Conservation (phyloP, 768 basidiomycete genomes). For the Leccinum subgranulosum region DNA sequence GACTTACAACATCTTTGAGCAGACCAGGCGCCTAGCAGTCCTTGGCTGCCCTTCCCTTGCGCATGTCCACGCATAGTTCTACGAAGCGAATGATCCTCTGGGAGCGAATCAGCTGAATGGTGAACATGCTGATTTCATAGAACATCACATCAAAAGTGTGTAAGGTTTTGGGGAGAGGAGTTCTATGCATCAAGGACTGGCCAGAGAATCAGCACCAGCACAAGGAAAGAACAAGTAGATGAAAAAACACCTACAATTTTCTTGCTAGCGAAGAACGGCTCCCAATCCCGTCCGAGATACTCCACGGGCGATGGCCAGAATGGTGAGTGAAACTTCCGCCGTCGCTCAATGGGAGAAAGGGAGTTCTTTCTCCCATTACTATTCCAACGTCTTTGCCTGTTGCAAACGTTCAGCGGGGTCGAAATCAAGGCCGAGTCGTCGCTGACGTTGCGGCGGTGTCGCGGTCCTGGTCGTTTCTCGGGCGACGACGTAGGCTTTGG, state of each 20-base stretch:
- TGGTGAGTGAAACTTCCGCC: conserved; percentile 55
- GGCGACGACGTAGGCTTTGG: conserved; percentile 15
- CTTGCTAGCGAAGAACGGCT: conserved; percentile 57
- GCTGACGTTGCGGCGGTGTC: too few species aligned
- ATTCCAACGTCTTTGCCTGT: conserved; percentile 39
- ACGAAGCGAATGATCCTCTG: too few species aligned
- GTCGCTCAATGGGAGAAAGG: conserved; percentile 76
- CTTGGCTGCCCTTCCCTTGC: too few species aligned
- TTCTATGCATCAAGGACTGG: too few species aligned
- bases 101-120: too few species aligned
- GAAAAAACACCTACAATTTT: conserved; percentile 51
- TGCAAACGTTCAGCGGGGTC: conserved; percentile 45
- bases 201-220: not conserved
- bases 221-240: not conserved
- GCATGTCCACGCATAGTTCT: too few species aligned
- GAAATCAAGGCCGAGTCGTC: conserved; percentile 54
- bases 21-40: too few species aligned
- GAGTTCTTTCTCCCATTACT: conserved; percentile 76
- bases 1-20: too few species aligned
- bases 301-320: conserved; percentile 55
- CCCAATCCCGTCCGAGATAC: conserved; percentile 79
- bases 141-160: too few species aligned
- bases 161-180: too few species aligned
- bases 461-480: too few species aligned
- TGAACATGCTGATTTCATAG: too few species aligned